Evolutionary conservation across 1,139 yeast genomes (phyloP).

Genomic region (Nakaseomyces bracarensis): DNA sequence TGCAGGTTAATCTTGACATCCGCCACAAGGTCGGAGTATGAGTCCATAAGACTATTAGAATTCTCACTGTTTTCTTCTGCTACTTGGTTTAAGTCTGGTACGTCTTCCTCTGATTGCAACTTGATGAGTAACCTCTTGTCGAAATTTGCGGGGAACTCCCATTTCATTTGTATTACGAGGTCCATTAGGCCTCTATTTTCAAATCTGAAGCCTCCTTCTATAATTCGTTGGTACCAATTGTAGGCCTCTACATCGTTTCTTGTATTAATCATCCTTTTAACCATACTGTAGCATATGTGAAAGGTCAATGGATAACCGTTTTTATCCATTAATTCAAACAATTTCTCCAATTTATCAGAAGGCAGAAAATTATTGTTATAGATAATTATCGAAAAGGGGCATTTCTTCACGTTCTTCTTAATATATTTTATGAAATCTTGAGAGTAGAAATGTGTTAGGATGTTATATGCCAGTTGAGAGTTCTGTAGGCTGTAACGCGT

Average conservation of each 20-base stretch:
- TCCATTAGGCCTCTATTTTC: conserved; percentile 18
- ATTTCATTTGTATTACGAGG: conserved; percentile 15
- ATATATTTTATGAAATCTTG: conserved; percentile 11
- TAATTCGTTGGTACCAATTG: conserved; percentile 26
- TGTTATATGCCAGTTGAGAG: conserved; percentile 19
- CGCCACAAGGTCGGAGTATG: not conserved
- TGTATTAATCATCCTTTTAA: conserved; percentile 16
- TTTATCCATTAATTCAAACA: conserved; percentile 22
- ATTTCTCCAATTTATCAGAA: conserved; percentile 15
- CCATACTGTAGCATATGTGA: conserved; percentile 24
- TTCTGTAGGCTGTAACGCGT: conserved; percentile 18
- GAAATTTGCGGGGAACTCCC: conserved; percentile 23
- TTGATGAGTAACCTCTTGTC: conserved; percentile 11
- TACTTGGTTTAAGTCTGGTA: not conserved
- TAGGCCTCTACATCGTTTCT: conserved; percentile 20
- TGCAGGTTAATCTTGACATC: not conserved
- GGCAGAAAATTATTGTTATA: conserved; percentile 19
- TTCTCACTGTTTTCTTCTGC: not conserved
- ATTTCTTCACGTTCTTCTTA: conserved; percentile 11
- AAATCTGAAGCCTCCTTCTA: conserved; percentile 19
- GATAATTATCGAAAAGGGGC: conserved; percentile 26
- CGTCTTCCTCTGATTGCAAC: not conserved
- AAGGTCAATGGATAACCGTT: conserved; percentile 20
- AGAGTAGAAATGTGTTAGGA: conserved; percentile 21
- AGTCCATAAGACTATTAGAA: not conserved